Base-by-base conservation (phyloP, 805 yeast species). In the Kazachstania martiniae region DNA sequence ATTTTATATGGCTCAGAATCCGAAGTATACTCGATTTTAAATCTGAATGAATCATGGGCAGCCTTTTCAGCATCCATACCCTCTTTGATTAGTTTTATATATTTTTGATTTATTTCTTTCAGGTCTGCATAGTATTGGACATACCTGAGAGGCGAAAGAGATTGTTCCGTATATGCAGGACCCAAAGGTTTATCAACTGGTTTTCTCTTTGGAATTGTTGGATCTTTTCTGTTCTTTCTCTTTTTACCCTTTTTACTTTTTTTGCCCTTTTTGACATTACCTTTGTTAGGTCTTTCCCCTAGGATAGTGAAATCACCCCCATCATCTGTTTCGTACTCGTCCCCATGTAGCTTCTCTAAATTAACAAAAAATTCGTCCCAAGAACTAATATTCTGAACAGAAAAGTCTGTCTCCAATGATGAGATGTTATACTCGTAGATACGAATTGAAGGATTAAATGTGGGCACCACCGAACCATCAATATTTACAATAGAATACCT, bases 351-450 rank as follows among this genome's bases (percentile, higher is more conserved):
- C 49, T 14, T 53, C 25, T 74, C 72, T 16, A 77, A 49, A 2
- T 65, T 64, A 3, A 52, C 48, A 43, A 77, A 76, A 46, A 80
- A 77, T 4, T 43, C 48, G 32, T 61, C 65, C 91, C 91, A 81
- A 5, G 79, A 66, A 37, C 62, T 41, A 41, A 58, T 28, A 3
- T 36, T 13, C 27, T 40, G 30, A 13, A 18, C 14, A 5, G 25
- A 21, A 5, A 27, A 3, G 9, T 30, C 25, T n/a, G 38, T 34
- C 14, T 40, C 53, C 28, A 80, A 49, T 1, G 65, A 77, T 0
- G 83, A 68, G 23, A 71, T 69, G 47, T 84, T 84, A 53, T 84
- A 84, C 51, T 84, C 94, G 91, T 93, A 84, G 2, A 84, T 74
- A 41, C 94, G 64, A 39, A 84, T 49, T 4, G 86, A 83, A 4